A percentile compares a stretch with the other conserved stretches of the same genome.
Evolutionary conservation across 2,329 filamentous ascomycete genomes (phyloP).

Genomic region (Trichothecium sympodiale): DNA sequence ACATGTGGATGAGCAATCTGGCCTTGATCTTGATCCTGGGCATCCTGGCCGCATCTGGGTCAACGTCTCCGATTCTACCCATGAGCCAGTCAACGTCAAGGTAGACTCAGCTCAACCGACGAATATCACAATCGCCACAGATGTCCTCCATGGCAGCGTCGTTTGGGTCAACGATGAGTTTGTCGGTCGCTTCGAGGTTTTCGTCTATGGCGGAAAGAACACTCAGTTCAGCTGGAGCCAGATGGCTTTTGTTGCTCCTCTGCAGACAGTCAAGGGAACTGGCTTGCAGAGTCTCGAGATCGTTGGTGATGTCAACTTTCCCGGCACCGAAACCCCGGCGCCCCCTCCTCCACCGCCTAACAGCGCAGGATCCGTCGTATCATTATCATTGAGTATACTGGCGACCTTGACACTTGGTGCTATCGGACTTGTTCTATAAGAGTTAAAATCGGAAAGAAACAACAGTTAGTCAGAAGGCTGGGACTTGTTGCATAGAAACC

Average conservation of each 20-base stretch:
- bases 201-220: constrained; percentile 41
- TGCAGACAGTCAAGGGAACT: constrained; percentile 15
- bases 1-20: constrained; percentile 27
- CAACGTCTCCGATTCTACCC: constrained; percentile 33
- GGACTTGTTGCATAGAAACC: too few species aligned
- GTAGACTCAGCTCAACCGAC: constrained; percentile 11
- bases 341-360: too few species aligned
- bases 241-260: constrained; percentile 43
- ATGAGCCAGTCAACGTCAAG: constrained; percentile 24
- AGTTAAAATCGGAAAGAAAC: too few species aligned
- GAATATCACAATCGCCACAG: constrained; percentile 29
- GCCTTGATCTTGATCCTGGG: constrained; percentile 32
- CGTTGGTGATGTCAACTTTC: constrained; percentile 1
- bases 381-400: too few species aligned
- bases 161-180: constrained; percentile 36
- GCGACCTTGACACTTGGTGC: too few species aligned
- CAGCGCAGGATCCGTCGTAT: too few species aligned
- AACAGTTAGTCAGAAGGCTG: too few species aligned
- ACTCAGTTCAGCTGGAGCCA: constrained; percentile 41
- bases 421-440: too few species aligned
- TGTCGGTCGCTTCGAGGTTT: constrained; percentile 40
- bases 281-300: constrained; percentile 4
- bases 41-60: constrained; percentile 41
- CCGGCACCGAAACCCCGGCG: not conserved
- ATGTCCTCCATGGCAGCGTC: constrained; percentile 32